Base-by-base conservation (phyloP, 2,329 filamentous ascomycete species). In the Talaromyces marneffei region DNA sequence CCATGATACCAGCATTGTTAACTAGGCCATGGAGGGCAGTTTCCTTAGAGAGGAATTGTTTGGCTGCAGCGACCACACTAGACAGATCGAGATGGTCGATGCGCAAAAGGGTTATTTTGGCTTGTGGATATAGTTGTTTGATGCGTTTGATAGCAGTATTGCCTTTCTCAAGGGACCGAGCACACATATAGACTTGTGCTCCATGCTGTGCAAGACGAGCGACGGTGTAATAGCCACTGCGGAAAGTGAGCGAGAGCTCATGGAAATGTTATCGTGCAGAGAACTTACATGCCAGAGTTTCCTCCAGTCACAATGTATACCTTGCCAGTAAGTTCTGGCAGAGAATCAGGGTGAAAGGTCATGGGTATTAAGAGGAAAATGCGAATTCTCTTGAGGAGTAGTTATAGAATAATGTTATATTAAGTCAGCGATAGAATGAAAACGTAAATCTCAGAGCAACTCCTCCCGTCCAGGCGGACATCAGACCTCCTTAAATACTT, bases 221-320 rank as follows among this genome's bases (percentile, higher is more conserved):
- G 14, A 76, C 74, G 14, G 75, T 79, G 44, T 71, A 63, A 33
- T 72, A 72, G 29, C 75, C 76, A 42, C 59, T 61, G 14, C 35
- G 1, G 23, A 33, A 29, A 25, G 23, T 52, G 12, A 57, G 46
- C 14, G 25, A 54, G 18, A 12, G 25, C 4, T 44, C 5, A 18
- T 4, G n/a, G 10, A 54, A 25, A 39, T 25, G 16, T n/a, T 29
- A 27, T 8, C 3, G 23, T 5, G 25, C 6, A n/a, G 6, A 31
- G 65, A 58, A 72, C 74, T 66, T 67, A 78, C 77, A 79, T 78
- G 66, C 78, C 78, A 10, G 77, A 72, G 61, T 79, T 79, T 0
- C 77, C 77, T 42, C 78, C 78, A 14, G 78, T 80, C 62, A 80
- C 76, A 52, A 80, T 70, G 60, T 72, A 79, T 14, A 79, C 73